These are phyloP conservation scores for Mycena polygramma DNA, from an alignment of 768 basidiomycete genomes.

Conservation along the genomic window DNA sequence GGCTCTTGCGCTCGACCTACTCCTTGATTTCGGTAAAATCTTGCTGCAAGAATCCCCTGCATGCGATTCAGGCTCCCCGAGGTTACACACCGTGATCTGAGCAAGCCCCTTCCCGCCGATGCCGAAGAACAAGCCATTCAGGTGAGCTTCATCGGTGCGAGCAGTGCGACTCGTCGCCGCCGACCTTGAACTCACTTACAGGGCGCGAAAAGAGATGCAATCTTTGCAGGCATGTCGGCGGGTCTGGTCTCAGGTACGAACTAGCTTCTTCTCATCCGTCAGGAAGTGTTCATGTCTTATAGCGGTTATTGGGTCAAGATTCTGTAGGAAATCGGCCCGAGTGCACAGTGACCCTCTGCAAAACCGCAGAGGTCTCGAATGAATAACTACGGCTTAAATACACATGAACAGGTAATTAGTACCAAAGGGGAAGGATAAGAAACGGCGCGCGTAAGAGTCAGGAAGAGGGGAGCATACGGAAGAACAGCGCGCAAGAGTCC, in stretches of 20 bases:
- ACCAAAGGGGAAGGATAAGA: too few relatives aligned
- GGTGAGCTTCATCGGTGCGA: not conserved
- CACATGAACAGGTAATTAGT: too few relatives aligned
- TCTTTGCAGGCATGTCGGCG: conserved; percentile 34
- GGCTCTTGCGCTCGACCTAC: too few relatives aligned
- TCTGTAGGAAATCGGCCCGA: too few relatives aligned
- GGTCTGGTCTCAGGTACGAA: conserved; percentile 28
- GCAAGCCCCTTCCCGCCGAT: conserved; percentile 25
- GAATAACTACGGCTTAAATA: too few relatives aligned
- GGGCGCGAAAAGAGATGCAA: conserved; percentile 27
- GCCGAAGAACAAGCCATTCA: conserved; percentile 33
- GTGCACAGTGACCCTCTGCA: too few relatives aligned
- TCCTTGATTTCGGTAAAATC: too few relatives aligned
- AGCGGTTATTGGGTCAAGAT: conserved; percentile 36
- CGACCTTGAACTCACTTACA: not conserved
- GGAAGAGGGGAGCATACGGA: too few relatives aligned
- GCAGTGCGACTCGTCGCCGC: not conserved
- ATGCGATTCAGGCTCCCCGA: conserved; percentile 29
- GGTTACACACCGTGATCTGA: conserved; percentile 29
- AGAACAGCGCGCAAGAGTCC: too few relatives aligned
- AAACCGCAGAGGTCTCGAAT: too few relatives aligned
- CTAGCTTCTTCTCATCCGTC: too few relatives aligned
- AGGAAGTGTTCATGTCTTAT: not conserved
- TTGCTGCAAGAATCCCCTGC: not conserved
- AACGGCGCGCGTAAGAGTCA: too few relatives aligned